Evolutionary conservation across 495 filamentous ascomycete genomes (phyloP).

Genomic region (Glarea lozoyensis): DNA sequence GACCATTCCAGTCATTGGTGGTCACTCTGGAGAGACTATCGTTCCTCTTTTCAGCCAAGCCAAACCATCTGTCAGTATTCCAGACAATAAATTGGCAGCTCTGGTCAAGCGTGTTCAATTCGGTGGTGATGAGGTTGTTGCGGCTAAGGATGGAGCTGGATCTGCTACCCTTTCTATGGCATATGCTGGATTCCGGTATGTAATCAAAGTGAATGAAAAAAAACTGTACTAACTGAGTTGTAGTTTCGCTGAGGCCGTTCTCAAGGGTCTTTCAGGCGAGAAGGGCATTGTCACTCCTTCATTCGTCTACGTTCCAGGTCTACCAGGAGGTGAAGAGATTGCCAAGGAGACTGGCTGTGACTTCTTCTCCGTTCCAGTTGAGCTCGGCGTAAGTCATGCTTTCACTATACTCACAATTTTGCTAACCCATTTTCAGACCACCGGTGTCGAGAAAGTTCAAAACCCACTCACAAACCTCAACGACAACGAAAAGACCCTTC

Average conservation of each 20-base stretch:
- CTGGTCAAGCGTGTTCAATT: constrained; percentile 94
- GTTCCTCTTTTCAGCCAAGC: constrained; percentile 94
- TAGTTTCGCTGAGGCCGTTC: constrained; percentile 85
- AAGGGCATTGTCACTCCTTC: constrained; percentile 89
- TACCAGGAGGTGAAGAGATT: constrained; percentile 79
- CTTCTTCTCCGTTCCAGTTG: constrained; percentile 92
- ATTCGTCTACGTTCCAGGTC: constrained; percentile 87
- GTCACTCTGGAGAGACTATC: constrained; percentile 96
- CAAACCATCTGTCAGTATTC: constrained; percentile 68
- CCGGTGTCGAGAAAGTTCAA: constrained; percentile 71
- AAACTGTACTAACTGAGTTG: constrained; percentile 19
- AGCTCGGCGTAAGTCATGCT: constrained; percentile 71
- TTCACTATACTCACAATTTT: constrained; percentile 3
- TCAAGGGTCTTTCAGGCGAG: constrained; percentile 81
- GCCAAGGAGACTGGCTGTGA: constrained; percentile 73
- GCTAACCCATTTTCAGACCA: constrained; percentile 42
- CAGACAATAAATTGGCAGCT: constrained; percentile 74
- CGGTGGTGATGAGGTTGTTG: constrained; percentile 96
- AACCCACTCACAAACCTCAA: constrained; percentile 68
- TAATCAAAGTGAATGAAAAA: neutral
- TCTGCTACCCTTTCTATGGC: constrained; percentile 98
- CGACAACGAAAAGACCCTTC: constrained; percentile 77
- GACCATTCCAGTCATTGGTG: constrained; percentile 86
- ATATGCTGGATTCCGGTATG: constrained; percentile 84
- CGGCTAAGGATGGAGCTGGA: constrained; percentile 92